Evolutionary conservation across 129 eudicot genomes (phyloP), one percentile per base, ranked within the genome.

Genomic region (sunflower (Helianthus annuus)): DNA sequence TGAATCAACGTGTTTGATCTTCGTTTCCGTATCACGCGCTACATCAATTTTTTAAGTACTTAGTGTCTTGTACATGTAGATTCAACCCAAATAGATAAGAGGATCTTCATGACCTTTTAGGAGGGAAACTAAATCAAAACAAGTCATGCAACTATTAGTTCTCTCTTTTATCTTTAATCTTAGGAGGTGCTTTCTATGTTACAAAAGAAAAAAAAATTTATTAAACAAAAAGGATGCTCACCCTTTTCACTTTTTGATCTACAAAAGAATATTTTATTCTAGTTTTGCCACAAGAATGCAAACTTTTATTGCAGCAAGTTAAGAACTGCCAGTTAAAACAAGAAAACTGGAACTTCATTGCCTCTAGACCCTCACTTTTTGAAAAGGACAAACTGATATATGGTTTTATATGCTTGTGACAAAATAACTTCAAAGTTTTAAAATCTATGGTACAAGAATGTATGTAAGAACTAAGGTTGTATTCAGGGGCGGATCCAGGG

Each of bases 401-500:
- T 46, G 19, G 10, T n/a, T 10, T 24, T n/a, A 42, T 42, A 22
- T 24, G 22, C 39, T 48, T 32, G 34, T 76, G 59, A 17, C 7
- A 14, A 42, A 63, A 53, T 15, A 27, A 62, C 54, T 40, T 63
- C 22, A 64, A 70, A 29, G 7, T 13, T 24, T 4, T 7, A 64
- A 38, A 46, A 66, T 11, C 55, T 46, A 46, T 39, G 59, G 52
- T 66, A 57, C 68, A 22, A 44, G 56, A 75, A 68, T 34, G 62
- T 49, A 68, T 45, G 68, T 64, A 58, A 44, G 11, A 60, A 44
- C 54, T 78, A 78, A 71, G 68, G 72, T 64, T 78, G 10, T n/a
- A n/a, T n/a, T n/a, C n/a, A n/a, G n/a, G n/a, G n/a, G n/a, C n/a
- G n/a, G n/a, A n/a, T n/a, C n/a, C n/a, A n/a, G n/a, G n/a, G n/a